Evolutionary conservation across 129 eudicot species (phyloP).

Genomic region (Arctium minus): DNA sequence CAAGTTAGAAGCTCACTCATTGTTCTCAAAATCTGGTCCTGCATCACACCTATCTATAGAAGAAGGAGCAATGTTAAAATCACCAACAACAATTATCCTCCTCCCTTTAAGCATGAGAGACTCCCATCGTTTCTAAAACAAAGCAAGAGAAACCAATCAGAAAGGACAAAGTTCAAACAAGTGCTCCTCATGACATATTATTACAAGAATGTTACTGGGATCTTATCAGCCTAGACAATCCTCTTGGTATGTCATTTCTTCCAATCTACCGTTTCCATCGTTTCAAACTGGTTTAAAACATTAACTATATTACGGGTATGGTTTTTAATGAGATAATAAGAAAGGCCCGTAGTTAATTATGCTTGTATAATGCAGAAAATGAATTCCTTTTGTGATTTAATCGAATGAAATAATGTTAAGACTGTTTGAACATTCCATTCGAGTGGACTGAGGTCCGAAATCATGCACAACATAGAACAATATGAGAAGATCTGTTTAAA

Average conservation of each 20-base stretch:
- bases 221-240: not conserved
- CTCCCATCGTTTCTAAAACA: slow-evolving; percentile 96
- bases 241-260: not conserved
- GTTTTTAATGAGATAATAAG: not conserved
- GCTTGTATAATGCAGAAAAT: too few species aligned
- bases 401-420: not conserved
- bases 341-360: not conserved
- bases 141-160: slow-evolving; percentile 14
- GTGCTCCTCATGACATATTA: not conserved
- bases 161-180: not conserved
- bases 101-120: slow-evolving; percentile 59
- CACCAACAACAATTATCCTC: slow-evolving; percentile 87
- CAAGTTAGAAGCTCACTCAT: slow-evolving; percentile 62
- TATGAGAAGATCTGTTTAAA: too few species aligned
- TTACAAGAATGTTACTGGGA: not conserved
- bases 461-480: not conserved
- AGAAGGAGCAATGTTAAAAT: slow-evolving; percentile 89
- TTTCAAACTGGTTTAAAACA: not conserved
- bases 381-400: too few species aligned
- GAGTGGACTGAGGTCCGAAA: too few species aligned
- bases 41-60: slow-evolving; percentile 97
- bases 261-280: not conserved
- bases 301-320: not conserved
- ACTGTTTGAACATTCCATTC: too few species aligned
- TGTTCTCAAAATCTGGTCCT: slow-evolving; percentile 90